Conservation (phyloP, 2,329 filamentous ascomycete species). For the Ceratocystiopsis brevicomis region DNA sequence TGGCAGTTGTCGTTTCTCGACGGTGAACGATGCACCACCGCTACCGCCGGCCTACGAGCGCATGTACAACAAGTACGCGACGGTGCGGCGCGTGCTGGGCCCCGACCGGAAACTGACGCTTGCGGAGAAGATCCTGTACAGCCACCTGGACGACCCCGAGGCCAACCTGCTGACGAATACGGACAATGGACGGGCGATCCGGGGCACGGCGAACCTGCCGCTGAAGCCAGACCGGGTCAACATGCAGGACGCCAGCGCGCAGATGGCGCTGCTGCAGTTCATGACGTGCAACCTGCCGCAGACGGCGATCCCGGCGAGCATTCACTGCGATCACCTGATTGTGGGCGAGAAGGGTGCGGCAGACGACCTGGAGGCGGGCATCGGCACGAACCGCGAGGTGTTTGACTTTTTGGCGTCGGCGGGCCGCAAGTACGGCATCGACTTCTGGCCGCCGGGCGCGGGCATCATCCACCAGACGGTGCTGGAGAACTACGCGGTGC, state of each 20-base stretch:
- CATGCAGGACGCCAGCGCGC: slow-evolving; percentile 96
- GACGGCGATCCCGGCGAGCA: slow-evolving; percentile 87
- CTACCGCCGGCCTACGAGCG: slow-evolving; percentile 60
- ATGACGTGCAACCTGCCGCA: slow-evolving; percentile 85
- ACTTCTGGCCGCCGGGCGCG: slow-evolving; percentile 87
- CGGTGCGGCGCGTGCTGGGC: slow-evolving; percentile 58
- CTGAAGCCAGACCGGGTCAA: slow-evolving; percentile 94
- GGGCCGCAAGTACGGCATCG: slow-evolving; percentile 75
- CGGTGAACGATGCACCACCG: slow-evolving; percentile 16
- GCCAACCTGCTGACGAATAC: slow-evolving; percentile 72
- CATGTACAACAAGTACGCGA: slow-evolving; percentile 55
- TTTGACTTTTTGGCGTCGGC: slow-evolving; percentile 95
- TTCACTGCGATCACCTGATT: slow-evolving; percentile 98
- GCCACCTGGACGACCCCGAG: slow-evolving; percentile 76
- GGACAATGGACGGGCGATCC: slow-evolving; percentile 64
- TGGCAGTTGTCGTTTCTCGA: slow-evolving; percentile 18
- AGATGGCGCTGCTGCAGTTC: slow-evolving; percentile 97
- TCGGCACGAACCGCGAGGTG: slow-evolving; percentile 85
- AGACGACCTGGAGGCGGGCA: slow-evolving; percentile 65
- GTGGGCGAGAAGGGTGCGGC: slow-evolving; percentile 83
- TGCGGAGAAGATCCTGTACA: slow-evolving; percentile 96
- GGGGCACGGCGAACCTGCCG: slow-evolving; percentile 81
- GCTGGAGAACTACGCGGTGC: slow-evolving; percentile 92
- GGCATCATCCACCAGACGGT: slow-evolving; percentile 97
- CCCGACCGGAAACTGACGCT: slow-evolving; percentile 49